A percentile compares a stretch with the other conserved stretches of the same genome.
Evolutionary conservation across 2,329 filamentous ascomycete species (phyloP).

Genomic region (Aaosphaeria arxii): DNA sequence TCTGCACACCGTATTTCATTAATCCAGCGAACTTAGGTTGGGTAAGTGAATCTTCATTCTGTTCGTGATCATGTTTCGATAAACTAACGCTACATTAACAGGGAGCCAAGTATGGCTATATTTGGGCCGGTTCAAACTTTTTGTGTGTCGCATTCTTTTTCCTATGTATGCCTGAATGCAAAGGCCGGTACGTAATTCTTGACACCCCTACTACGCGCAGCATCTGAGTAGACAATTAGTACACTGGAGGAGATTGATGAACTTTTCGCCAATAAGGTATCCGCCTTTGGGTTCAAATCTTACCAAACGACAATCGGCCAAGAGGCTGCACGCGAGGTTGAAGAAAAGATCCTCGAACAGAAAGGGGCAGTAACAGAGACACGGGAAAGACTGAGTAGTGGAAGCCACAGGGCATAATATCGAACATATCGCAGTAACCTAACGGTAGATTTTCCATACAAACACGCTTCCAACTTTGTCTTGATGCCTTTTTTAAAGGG

Average conservation of each 20-base stretch:
- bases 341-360: background rate
- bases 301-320: constrained; percentile 1
- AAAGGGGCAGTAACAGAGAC: background rate
- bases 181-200: constrained; percentile 8
- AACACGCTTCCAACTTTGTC: too few species aligned
- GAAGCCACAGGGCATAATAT: background rate
- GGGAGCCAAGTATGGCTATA: constrained; percentile 16
- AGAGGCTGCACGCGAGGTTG: constrained; percentile 1
- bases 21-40: constrained; percentile 26
- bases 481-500: too few species aligned
- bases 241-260: constrained; percentile 1
- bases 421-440: too few species aligned
- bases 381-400: background rate
- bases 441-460: too few species aligned
- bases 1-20: constrained; percentile 32
- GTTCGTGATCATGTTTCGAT: too few species aligned
- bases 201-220: background rate
- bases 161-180: constrained; percentile 58
- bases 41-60: constrained; percentile 7
- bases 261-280: constrained; percentile 1
- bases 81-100: background rate
- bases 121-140: constrained; percentile 28
- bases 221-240: background rate
- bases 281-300: background rate
- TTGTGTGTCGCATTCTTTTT: constrained; percentile 56